Evolutionary conservation across 257 asterid species (phyloP).

Genomic region (Nicotiana otophora): DNA sequence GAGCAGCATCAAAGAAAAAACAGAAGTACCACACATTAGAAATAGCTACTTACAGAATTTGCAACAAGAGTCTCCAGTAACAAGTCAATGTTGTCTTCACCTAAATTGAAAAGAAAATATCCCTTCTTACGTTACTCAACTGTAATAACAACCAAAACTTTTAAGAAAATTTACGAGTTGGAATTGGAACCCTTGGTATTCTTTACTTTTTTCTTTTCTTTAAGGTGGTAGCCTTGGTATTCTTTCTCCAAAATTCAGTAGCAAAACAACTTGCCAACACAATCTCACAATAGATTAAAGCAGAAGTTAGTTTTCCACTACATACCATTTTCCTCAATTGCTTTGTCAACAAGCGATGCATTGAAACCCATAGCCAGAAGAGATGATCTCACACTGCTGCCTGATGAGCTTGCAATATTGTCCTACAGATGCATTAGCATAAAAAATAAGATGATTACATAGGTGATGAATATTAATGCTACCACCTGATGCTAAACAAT

Average conservation of each 20-base stretch:
- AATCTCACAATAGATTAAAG: constrained; percentile 6
- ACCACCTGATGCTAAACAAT: not conserved
- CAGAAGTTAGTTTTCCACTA: constrained; percentile 8
- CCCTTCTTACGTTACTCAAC: constrained; percentile 3
- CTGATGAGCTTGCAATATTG: constrained; percentile 70
- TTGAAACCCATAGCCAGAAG: constrained; percentile 83
- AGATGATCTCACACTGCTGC: constrained; percentile 53
- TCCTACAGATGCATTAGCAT: constrained; percentile 34
- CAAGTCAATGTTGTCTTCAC: constrained; percentile 64
- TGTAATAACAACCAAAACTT: not conserved
- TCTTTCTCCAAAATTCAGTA: not conserved
- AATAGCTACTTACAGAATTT: constrained; percentile 54
- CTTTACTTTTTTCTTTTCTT: not conserved
- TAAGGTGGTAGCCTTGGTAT: not conserved
- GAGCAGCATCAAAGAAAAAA: not conserved
- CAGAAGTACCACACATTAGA: not conserved
- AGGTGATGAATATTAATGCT: not conserved
- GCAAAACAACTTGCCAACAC: constrained; percentile 12
- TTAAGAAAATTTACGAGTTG: not conserved
- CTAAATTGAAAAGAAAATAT: constrained; percentile 31
- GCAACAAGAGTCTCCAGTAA: constrained; percentile 70
- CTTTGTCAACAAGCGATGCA: constrained; percentile 70
- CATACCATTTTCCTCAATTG: constrained; percentile 68
- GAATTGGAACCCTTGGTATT: not conserved
- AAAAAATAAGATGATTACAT: not conserved